These are phyloP conservation scores for Eucalyptus grandis DNA, from an alignment of 345 rosid genomes.

Conservation along the genomic window DNA sequence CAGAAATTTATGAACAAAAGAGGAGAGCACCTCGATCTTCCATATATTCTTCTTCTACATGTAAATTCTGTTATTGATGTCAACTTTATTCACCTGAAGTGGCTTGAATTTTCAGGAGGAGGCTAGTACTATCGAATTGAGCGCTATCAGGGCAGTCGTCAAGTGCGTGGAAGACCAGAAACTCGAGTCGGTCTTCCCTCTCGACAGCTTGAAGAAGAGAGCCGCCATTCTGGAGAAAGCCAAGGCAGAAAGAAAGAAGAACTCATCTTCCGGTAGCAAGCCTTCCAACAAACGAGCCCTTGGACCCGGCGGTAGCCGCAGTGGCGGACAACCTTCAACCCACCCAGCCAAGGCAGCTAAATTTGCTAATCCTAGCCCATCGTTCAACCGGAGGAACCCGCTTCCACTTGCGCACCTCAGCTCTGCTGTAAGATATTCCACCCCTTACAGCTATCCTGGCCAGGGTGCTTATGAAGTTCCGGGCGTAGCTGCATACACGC, in stretches of 20 bases:
- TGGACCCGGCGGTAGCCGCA: conserved; percentile 8
- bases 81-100: not conserved
- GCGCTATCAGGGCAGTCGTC: conserved; percentile 32
- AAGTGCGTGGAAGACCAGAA: conserved; percentile 54
- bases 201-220: conserved; percentile 26
- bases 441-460: conserved; percentile 18
- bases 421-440: conserved; percentile 30
- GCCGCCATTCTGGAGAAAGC: conserved; percentile 30
- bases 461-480: conserved; percentile 27
- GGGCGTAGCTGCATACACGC: conserved; percentile 2
- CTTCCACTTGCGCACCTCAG: conserved; percentile 23
- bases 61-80: not conserved
- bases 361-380: conserved; percentile 15
- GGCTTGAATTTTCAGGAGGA: conserved; percentile 27
- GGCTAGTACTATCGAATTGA: conserved; percentile 30
- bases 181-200: conserved; percentile 32
- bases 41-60: not conserved
- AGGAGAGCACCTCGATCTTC: not conserved
- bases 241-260: conserved; percentile 29
- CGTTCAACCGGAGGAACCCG: conserved; percentile 20
- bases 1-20: not conserved
- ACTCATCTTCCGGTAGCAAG: conserved; percentile 15
- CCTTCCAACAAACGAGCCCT: conserved; percentile 27
- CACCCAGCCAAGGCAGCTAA: conserved; percentile 36
- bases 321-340: conserved; percentile 10